A percentile compares a stretch with the other conserved stretches of the same genome.
Conservation (phyloP, 306 rosid genomes). For the Macrotyloma uniflorum region DNA sequence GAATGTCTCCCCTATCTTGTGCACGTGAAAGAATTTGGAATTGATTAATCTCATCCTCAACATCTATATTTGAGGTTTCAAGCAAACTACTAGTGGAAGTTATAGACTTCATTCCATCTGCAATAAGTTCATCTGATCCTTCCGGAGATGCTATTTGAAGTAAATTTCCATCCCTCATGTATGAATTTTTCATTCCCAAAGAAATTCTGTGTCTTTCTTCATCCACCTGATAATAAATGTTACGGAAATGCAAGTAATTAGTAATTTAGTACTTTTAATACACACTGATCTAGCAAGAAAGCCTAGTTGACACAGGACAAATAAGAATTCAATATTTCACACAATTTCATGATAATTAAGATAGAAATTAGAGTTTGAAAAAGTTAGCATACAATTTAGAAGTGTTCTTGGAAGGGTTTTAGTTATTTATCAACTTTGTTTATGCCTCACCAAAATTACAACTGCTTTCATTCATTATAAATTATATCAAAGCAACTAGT, state of each 20-base stretch:
- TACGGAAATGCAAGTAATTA: conserved; percentile 19
- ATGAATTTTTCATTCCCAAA: conserved; percentile 89
- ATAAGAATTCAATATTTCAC: neutral
- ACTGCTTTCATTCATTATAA: neutral
- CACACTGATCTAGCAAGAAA: conserved; percentile 11
- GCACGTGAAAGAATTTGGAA: conserved; percentile 55
- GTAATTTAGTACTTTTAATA: conserved; percentile 28
- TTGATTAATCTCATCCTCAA: conserved; percentile 49
- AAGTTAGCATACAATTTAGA: neutral
- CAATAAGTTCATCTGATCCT: conserved; percentile 47
- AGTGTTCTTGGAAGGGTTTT: neutral
- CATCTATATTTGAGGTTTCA: conserved; percentile 43
- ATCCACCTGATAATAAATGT: conserved; percentile 63
- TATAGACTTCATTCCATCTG: conserved; percentile 41
- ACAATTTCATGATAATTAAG: conserved; percentile 7
- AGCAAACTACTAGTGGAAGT: conserved; percentile 37
- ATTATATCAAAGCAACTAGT: neutral
- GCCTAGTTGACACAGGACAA: neutral
- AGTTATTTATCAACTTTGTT: neutral
- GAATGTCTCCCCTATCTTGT: conserved; percentile 77
- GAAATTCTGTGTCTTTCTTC: conserved; percentile 72
- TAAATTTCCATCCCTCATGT: conserved; percentile 41
- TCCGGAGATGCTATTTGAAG: conserved; percentile 43
- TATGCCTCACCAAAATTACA: conserved; percentile 4
- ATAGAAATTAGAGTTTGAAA: neutral